Base-by-base conservation (phyloP, 2,329 filamentous ascomycete genomes). In the Trichoderma asperellum region DNA sequence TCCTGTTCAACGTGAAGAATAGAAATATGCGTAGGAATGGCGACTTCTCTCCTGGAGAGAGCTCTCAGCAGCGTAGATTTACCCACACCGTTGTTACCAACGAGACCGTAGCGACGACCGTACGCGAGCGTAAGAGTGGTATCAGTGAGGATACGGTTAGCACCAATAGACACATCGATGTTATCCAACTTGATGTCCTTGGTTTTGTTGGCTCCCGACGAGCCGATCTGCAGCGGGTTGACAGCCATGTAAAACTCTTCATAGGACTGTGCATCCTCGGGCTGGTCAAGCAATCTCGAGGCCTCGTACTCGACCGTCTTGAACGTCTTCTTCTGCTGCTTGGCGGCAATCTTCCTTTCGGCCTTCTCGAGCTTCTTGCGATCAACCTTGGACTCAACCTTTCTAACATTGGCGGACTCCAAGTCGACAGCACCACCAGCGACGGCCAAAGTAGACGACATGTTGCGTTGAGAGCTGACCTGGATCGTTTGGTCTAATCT, bases 171-270 rank as follows among this genome's bases (percentile, higher is more conserved):
- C 67, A 99, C 92, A 80, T 99, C 96, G 77, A 97, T 93, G 75
- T 92, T 94, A 81, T 99, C 96, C 74, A 99, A 85, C 84, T 98
- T 99, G 86, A 99, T 94, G 79, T 99, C 96, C 86, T 99, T 99
- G 81, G 94, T 97, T 89, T 98, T 99, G 74, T 89, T 88, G 70
- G 91, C 83, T 37, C 90, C 87, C 68, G 87, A 59, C 14, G 69
- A 80, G 73, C 86, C 95, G 71, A 98, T 77, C 79, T 98, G 95
- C 72, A 99, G 87, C 71, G 96, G 96, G 81, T 99, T 99, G 84
- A 99, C 96, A 66, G 93, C 91, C 96, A 99, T 98, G 87, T 97
- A 99, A 83, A 99, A 98, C 79, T 99, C 96, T 82, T 99, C 96
- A 79, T 99, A 99, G 52, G 93, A 96, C 85, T 97, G 91, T 14